Percentiles rank a stretch among this genome's conserved stretches.
phyloP scores from a whole-genome alignment of 208 protist genomes.

The Porcisia hertigi region DNA sequence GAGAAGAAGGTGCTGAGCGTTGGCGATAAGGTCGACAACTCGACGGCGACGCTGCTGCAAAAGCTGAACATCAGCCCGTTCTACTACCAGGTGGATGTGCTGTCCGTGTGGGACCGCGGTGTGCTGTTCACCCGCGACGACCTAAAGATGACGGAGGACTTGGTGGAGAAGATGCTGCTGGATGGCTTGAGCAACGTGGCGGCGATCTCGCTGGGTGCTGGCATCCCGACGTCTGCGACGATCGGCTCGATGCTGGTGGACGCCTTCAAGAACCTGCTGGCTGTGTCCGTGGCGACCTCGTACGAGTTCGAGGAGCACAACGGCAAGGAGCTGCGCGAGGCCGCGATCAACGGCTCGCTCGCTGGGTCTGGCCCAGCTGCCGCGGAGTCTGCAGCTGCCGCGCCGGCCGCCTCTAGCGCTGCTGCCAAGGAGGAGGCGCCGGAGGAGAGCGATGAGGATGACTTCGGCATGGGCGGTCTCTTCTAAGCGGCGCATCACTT shows the following conservation, averaged over 20 bases:
- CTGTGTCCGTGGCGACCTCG: conserved; percentile 93
- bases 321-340: conserved; percentile 88
- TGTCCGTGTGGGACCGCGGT: conserved; percentile 96
- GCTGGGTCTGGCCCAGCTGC: conserved; percentile 76
- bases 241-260: conserved; percentile 96
- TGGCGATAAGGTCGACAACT: conserved; percentile 97
- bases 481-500: conserved; percentile 47
- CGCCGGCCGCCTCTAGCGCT: conserved; percentile 34
- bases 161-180: conserved; percentile 90
- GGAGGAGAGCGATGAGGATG: conserved; percentile 83
- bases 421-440: conserved; percentile 60
- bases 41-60: conserved; percentile 96
- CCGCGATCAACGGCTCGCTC: conserved; percentile 84
- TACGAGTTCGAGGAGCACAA: conserved; percentile 92
- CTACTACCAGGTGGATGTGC: conserved; percentile 95
- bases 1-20: conserved; percentile 95
- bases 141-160: conserved; percentile 94
- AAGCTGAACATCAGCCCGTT: conserved; percentile 99
- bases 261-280: conserved; percentile 98
- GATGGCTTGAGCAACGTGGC: conserved; percentile 93
- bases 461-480: conserved; percentile 85
- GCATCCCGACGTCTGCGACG: conserved; percentile 94
- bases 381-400: conserved; percentile 43
- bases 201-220: conserved; percentile 94
- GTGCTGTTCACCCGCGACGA: conserved; percentile 93